These are phyloP conservation scores for Pseudevernia furfuracea DNA, from an alignment of 495 filamentous ascomycete genomes.

Conservation along the genomic window DNA sequence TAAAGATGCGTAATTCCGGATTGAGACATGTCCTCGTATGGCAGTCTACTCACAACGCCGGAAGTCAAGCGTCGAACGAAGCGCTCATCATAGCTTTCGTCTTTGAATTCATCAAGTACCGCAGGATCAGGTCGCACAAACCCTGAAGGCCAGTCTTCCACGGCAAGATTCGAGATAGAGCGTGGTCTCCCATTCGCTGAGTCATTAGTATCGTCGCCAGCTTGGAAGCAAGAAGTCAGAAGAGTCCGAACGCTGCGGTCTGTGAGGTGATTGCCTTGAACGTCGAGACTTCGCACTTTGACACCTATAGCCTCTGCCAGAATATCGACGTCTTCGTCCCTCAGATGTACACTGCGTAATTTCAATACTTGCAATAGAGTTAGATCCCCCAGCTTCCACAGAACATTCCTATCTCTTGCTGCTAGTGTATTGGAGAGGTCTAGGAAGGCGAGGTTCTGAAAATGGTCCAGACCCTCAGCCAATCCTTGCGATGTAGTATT, in stretches of 20 bases:
- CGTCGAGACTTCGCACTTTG: constrained; percentile 49
- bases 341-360: constrained; percentile 49
- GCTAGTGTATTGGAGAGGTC: constrained; percentile 55
- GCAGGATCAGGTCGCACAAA: constrained; percentile 29
- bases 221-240: constrained; percentile 43
- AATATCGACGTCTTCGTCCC: constrained; percentile 46
- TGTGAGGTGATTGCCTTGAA: constrained; percentile 53
- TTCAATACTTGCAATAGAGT: constrained; percentile 51
- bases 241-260: constrained; percentile 48
- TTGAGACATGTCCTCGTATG: constrained; percentile 46
- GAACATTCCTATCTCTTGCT: constrained; percentile 44
- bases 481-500: constrained; percentile 51
- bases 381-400: constrained; percentile 39
- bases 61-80: constrained; percentile 43
- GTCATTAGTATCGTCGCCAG: constrained; percentile 15
- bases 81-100: constrained; percentile 42
- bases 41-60: constrained; percentile 43
- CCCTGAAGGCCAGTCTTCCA: constrained; percentile 25
- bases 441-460: constrained; percentile 50
- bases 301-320: constrained; percentile 47
- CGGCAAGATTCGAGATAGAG: constrained; percentile 11
- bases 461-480: constrained; percentile 43
- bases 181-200: not conserved
- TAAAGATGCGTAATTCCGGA: constrained; percentile 53
- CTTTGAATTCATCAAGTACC: constrained; percentile 26